phyloP scores from a whole-genome alignment of 2,329 filamentous ascomycete species.

The Volutella citrinella region DNA sequence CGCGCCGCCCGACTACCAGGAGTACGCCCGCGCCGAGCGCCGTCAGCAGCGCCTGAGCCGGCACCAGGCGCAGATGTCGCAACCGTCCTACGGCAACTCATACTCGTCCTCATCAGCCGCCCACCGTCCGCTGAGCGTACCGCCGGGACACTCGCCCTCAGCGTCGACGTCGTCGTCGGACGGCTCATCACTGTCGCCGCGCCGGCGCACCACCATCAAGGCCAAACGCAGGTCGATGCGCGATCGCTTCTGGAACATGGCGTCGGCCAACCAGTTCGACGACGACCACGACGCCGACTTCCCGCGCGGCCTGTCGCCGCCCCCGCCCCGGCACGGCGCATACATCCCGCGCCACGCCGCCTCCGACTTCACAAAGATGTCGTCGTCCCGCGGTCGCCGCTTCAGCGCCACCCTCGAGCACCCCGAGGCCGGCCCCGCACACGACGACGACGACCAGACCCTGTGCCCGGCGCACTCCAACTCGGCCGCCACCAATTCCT shows the following conservation, averaged over 20 bases:
- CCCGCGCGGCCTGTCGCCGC: too few species aligned
- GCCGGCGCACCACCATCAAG: not conserved
- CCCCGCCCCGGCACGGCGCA: not conserved
- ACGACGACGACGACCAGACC: conserved; percentile 10
- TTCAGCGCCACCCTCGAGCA: conserved; percentile 15
- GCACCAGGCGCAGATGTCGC: too few species aligned
- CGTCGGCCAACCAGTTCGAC: not conserved
- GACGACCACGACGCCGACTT: not conserved
- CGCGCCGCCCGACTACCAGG: not conserved
- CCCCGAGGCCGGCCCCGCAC: conserved; percentile 13
- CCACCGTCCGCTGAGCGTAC: too few species aligned
- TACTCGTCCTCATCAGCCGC: too few species aligned
- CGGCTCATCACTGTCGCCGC: not conserved
- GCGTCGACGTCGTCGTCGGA: not conserved
- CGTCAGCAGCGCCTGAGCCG: not conserved
- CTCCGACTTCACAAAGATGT: conserved; percentile 24
- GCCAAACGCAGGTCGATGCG: not conserved
- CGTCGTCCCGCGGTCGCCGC: conserved; percentile 14
- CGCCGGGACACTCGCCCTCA: too few species aligned
- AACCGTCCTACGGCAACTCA: too few species aligned
- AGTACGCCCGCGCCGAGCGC: not conserved
- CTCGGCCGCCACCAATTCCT: conserved; percentile 1
- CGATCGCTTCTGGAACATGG: not conserved
- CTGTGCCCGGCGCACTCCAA: conserved; percentile 19
- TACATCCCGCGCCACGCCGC: conserved; percentile 31